Evolutionary conservation across 257 asterid species (phyloP).

Genomic region (Nicotiana benthamiana): DNA sequence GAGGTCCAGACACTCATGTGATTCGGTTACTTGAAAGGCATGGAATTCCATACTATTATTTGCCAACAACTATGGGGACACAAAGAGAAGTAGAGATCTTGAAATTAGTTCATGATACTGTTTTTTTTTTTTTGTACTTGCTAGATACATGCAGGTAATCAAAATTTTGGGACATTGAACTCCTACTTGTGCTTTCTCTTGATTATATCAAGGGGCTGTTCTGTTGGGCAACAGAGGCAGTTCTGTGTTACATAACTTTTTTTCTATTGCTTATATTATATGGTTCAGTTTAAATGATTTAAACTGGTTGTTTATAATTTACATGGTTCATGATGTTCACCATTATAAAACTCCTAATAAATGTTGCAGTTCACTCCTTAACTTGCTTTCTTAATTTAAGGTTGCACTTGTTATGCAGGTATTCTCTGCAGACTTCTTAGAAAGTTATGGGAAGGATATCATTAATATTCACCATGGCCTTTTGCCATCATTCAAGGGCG

Average conservation of each 20-base stretch:
- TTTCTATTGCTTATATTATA: not conserved
- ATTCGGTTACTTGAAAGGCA: constrained; percentile 76
- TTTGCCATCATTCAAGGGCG: constrained; percentile 95
- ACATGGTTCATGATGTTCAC: not conserved
- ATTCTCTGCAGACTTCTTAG: constrained; percentile 69
- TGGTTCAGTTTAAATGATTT: not conserved
- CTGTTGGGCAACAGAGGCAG: not conserved
- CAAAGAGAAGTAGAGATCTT: constrained; percentile 62
- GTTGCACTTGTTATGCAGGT: constrained; percentile 36
- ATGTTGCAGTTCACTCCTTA: not conserved
- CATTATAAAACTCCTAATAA: not conserved
- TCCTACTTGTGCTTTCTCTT: not conserved
- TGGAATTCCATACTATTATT: constrained; percentile 72
- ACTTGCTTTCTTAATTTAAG: not conserved
- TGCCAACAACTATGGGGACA: constrained; percentile 33
- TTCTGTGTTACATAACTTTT: not conserved
- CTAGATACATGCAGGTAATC: constrained; percentile 96
- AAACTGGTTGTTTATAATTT: not conserved
- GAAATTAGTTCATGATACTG: constrained; percentile 69
- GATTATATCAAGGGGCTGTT: not conserved
- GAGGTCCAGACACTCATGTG: constrained; percentile 76
- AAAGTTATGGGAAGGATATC: constrained; percentile 59
- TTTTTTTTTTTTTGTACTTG: constrained; percentile 85
- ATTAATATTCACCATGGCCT: constrained; percentile 95
- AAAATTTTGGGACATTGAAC: not conserved